These are phyloP conservation scores for Chimonanthus praecox DNA, from an alignment of 164 flowering plant genomes.

Conservation along the genomic window DNA sequence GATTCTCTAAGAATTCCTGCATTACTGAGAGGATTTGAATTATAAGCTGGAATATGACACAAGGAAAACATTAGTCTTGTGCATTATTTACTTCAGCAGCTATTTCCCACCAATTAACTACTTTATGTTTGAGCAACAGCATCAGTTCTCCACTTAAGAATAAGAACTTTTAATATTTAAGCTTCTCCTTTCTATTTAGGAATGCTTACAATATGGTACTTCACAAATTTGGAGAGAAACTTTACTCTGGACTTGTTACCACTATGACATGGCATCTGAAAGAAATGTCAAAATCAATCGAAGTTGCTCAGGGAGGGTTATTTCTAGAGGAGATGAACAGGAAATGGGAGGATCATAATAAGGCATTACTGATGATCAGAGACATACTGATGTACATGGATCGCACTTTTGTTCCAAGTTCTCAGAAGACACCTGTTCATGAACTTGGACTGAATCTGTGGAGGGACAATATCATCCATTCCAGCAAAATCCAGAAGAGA, in stretches of 20 bases:
- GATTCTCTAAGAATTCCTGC: too few relatives aligned
- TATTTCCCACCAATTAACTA: not conserved
- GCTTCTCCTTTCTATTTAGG: conserved; percentile 33
- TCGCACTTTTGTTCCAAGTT: conserved; percentile 74
- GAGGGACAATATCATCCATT: conserved; percentile 76
- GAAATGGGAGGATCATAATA: conserved; percentile 88
- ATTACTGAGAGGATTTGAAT: too few relatives aligned
- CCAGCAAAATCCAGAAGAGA: conserved; percentile 59
- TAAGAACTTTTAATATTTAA: conserved; percentile 9
- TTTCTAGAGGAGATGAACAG: conserved; percentile 84
- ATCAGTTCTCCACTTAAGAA: not conserved
- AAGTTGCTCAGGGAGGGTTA: conserved; percentile 66
- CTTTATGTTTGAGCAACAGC: not conserved
- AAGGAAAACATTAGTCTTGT: not conserved
- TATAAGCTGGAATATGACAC: too few relatives aligned
- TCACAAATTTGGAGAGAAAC: conserved; percentile 88
- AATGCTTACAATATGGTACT: conserved; percentile 98
- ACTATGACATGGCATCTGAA: conserved; percentile 77
- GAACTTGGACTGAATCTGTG: conserved; percentile 85
- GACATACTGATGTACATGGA: conserved; percentile 99
- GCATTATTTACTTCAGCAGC: not conserved
- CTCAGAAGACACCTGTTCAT: conserved; percentile 78
- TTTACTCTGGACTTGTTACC: conserved; percentile 78
- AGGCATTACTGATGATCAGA: conserved; percentile 78
- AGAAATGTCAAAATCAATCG: conserved; percentile 70